Base-by-base conservation (phyloP, 768 basidiomycete genomes). In the Exsudoporus frostii region DNA sequence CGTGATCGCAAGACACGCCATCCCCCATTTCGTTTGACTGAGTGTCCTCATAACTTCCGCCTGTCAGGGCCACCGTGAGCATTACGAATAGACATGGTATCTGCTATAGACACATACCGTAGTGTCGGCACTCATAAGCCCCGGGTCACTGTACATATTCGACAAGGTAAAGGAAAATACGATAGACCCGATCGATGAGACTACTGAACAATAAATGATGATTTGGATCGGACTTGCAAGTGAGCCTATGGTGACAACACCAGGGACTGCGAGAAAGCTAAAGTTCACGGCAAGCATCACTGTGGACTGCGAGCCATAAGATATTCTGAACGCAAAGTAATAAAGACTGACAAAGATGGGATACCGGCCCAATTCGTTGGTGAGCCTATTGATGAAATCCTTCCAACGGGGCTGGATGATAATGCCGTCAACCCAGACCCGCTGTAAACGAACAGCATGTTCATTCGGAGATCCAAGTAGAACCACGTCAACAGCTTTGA, bases 241-340 rank as follows among this genome's bases (percentile, higher is more conserved):
- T 1, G 19, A 0, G 19, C 4, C 17, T 2, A 15, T 5, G 2
- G 4, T 29, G 19, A 38, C 9, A 29, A 62, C 43, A 7, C 46
- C 37, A 0, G 60, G 61, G 3, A 62, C 39, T 14, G 60, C 34
- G 2, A 61, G 61, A 27, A 61, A 54, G 19, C 59, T 52, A 40
- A 60, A 36, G 4, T 62, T 43, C 3, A 60, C 60, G 1, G 59
- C 59, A 9, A 60, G 50, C 54, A 60, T 57, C 11, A 62, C 60
- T 30, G 54, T 60, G 17, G 58, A 60, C 58, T 60, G 22, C 11
- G 2, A 46, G 0, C 24, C 19, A 8, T 59, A 6, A 49, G 37
- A 20, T 13, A 24, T n/a, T 27, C 0, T 7, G 4, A 10, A 37
- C 10, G 5, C 6, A 15, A 36, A 48, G 5, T 7, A 7, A 25